These are phyloP conservation scores for Insectozyma bohioensis DNA, from an alignment of 1,139 yeast species.

Conservation along the genomic window DNA sequence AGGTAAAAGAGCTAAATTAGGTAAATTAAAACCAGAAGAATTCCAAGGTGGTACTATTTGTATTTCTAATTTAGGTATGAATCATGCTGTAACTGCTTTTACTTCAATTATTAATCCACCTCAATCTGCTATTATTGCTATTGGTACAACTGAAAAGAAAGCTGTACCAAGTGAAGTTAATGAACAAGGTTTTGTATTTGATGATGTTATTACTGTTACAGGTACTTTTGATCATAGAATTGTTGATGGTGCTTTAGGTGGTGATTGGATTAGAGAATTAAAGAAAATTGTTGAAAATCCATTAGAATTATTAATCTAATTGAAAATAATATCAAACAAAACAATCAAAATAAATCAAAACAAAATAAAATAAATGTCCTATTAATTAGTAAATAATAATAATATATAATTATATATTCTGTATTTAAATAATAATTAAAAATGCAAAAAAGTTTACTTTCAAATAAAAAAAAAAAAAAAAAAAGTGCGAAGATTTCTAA, in stretches of 20 bases:
- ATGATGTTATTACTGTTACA: slow-evolving; percentile 85
- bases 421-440: slow-evolving; percentile 1
- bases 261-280: slow-evolving; percentile 92
- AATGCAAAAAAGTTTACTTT: background rate
- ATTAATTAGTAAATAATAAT: background rate
- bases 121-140: slow-evolving; percentile 89
- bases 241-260: slow-evolving; percentile 97
- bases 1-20: slow-evolving; percentile 94
- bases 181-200: slow-evolving; percentile 90
- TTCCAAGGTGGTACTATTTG: slow-evolving; percentile 99
- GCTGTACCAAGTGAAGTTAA: slow-evolving; percentile 91
- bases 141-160: slow-evolving; percentile 89
- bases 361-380: background rate
- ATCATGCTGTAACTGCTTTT: slow-evolving; percentile 86
- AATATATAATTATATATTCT: background rate
- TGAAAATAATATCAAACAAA: too few species aligned
- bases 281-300: slow-evolving; percentile 95
- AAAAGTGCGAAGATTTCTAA: background rate
- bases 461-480: slow-evolving; percentile 2
- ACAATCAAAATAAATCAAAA: slow-evolving; percentile 1
- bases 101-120: slow-evolving; percentile 99
- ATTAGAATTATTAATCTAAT: slow-evolving; percentile 80
- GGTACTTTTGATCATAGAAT: slow-evolving; percentile 98
- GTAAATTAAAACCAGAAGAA: slow-evolving; percentile 91
- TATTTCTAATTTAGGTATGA: slow-evolving; percentile 98